Conservation (phyloP, 768 basidiomycete species). For the Mycena rebaudengoi region DNA sequence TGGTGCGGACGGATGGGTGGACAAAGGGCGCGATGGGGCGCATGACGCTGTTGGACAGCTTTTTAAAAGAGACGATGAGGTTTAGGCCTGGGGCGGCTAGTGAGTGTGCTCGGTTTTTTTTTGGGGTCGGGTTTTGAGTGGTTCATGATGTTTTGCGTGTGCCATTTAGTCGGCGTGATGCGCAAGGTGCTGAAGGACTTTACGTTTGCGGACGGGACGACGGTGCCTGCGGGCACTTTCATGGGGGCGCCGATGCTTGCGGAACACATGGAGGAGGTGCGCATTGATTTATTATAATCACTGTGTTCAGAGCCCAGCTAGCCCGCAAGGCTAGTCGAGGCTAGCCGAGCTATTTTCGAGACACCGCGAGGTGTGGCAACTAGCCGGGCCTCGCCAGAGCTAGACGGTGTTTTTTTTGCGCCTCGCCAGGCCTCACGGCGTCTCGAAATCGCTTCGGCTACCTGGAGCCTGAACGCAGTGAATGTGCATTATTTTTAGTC, state of each 20-base stretch:
- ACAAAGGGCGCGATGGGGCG: constrained; percentile 34
- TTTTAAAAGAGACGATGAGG: constrained; percentile 42
- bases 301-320: no score
- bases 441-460: no score
- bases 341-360: no score
- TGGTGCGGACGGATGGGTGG: constrained; percentile 38
- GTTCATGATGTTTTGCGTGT: no score
- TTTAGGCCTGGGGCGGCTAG: not conserved
- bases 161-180: constrained; percentile 29
- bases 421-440: no score
- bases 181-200: constrained; percentile 47
- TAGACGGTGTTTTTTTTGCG: no score
- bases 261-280: constrained; percentile 39
- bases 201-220: constrained; percentile 54
- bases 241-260: constrained; percentile 37
- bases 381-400: no score
- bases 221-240: constrained; percentile 47
- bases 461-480: no score
- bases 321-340: no score
- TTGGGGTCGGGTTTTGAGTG: no score
- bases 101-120: not conserved
- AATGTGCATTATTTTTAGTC: no score
- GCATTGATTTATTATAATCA: not conserved
- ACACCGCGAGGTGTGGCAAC: no score
- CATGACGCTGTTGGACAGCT: constrained; percentile 43